A percentile compares a stretch with the other conserved stretches of the same genome.
phyloP scores from a whole-genome alignment of 352 stramenopile genomes.

The Pythium folliculosum region DNA sequence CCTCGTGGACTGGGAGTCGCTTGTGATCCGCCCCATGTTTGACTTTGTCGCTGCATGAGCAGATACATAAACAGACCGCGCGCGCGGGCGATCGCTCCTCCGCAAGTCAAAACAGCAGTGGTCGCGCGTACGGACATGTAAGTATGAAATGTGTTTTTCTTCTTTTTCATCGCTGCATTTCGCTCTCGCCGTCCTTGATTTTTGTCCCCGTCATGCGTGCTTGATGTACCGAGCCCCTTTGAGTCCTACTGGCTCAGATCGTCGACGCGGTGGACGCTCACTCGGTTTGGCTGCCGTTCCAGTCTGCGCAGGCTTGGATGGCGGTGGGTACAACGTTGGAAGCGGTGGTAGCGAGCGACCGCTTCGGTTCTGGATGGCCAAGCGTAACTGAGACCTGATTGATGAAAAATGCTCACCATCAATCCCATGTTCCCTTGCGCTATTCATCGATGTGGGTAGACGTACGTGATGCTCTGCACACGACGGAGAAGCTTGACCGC shows the following conservation, averaged over 20 bases:
- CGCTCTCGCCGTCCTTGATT: neutral
- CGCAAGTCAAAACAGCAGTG: neutral
- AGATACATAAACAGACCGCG: neutral
- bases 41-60: slow-evolving; percentile 40
- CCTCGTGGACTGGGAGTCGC: slow-evolving; percentile 83
- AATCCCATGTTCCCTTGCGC: neutral
- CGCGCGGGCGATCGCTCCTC: too few relatives aligned
- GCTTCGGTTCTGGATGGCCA: neutral
- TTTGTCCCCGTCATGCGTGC: neutral
- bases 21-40: slow-evolving; percentile 81
- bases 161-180: neutral
- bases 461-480: slow-evolving; percentile 15
- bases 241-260: slow-evolving; percentile 15
- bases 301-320: neutral
- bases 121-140: neutral
- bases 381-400: slow-evolving; percentile 7
- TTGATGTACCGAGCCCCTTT: neutral
- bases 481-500: slow-evolving; percentile 10
- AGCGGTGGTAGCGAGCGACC: slow-evolving; percentile 3
- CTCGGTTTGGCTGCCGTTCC: neutral
- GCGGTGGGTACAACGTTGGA: neutral
- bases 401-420: neutral
- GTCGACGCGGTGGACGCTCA: neutral
- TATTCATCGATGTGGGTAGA: neutral
- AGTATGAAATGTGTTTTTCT: slow-evolving; percentile 4